These are phyloP conservation scores for Hortiboletus flavorubellus DNA, from an alignment of 768 basidiomycete species.

Conservation along the genomic window DNA sequence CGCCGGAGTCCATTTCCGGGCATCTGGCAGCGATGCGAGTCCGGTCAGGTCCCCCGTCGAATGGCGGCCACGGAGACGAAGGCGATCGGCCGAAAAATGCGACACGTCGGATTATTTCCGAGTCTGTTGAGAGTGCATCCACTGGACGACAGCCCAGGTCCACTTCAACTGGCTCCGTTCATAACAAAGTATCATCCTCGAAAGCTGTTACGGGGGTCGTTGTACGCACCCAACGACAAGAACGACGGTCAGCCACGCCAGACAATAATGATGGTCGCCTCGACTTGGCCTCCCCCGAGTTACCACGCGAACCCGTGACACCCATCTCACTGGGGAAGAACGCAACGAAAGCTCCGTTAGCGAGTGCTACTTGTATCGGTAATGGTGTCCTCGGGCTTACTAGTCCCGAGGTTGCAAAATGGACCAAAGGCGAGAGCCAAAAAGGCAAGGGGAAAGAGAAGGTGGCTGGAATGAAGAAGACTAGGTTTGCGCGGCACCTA, in stretches of 20 bases:
- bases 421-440: constrained; percentile 44
- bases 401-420: constrained; percentile 50
- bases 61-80: not conserved
- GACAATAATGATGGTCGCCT: constrained; percentile 13
- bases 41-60: constrained; percentile 12
- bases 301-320: constrained; percentile 32
- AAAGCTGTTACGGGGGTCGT: not conserved
- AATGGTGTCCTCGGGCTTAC: constrained; percentile 43
- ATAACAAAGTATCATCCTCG: constrained; percentile 8
- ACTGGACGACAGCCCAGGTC: constrained; percentile 1
- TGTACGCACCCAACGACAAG: not conserved
- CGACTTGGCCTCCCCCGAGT: constrained; percentile 29
- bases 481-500: constrained; percentile 39
- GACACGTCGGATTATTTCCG: constrained; percentile 21
- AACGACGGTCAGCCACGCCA: constrained; percentile 12
- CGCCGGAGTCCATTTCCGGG: constrained; percentile 28
- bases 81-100: not conserved
- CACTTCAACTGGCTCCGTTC: not conserved
- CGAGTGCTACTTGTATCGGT: constrained; percentile 2
- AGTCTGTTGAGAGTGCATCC: constrained; percentile 10
- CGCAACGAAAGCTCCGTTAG: constrained; percentile 10
- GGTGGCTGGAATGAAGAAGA: constrained; percentile 35
- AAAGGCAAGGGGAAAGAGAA: constrained; percentile 29
- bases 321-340: constrained; percentile 29
- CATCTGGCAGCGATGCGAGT: constrained; percentile 24